These are phyloP conservation scores for Camillea tinctor DNA, from an alignment of 2,329 filamentous ascomycete genomes.

Conservation along the genomic window DNA sequence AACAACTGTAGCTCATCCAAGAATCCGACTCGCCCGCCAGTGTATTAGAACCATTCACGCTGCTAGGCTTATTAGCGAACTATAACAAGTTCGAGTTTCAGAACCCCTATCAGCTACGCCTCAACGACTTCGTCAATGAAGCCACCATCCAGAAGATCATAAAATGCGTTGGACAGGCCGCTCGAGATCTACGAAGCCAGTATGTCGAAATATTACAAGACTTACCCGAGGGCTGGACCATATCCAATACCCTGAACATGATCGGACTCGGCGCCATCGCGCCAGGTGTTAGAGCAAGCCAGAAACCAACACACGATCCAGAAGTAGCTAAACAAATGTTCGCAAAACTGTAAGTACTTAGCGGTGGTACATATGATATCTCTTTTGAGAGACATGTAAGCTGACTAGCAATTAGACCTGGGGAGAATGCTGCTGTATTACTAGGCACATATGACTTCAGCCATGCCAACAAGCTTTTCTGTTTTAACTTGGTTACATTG, in stretches of 20 bases:
- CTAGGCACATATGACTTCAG: slow-evolving; percentile 90
- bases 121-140: slow-evolving; percentile 96
- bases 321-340: slow-evolving; percentile 85
- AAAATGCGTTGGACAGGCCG: slow-evolving; percentile 70
- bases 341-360: slow-evolving; percentile 66
- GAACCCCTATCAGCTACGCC: slow-evolving; percentile 87
- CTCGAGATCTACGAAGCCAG: slow-evolving; percentile 63
- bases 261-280: slow-evolving; percentile 79
- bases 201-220: slow-evolving; percentile 91
- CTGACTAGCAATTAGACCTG: slow-evolving; percentile 58
- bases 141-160: slow-evolving; percentile 80
- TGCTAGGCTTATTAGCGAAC: slow-evolving; percentile 86
- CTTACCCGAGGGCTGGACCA: slow-evolving; percentile 82
- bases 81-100: slow-evolving; percentile 99
- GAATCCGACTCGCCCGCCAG: slow-evolving; percentile 66
- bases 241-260: slow-evolving; percentile 77
- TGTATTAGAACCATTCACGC: slow-evolving; percentile 72
- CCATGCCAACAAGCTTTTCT: slow-evolving; percentile 93
- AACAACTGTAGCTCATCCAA: slow-evolving; percentile 66
- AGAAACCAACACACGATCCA: slow-evolving; percentile 61
- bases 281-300: slow-evolving; percentile 61
- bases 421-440: slow-evolving; percentile 73
- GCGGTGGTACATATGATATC: not conserved
- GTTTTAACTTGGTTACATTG: slow-evolving; percentile 73
- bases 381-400: not conserved